Conservation (phyloP, 306 rosid species). For the Ceratonia siliqua region DNA sequence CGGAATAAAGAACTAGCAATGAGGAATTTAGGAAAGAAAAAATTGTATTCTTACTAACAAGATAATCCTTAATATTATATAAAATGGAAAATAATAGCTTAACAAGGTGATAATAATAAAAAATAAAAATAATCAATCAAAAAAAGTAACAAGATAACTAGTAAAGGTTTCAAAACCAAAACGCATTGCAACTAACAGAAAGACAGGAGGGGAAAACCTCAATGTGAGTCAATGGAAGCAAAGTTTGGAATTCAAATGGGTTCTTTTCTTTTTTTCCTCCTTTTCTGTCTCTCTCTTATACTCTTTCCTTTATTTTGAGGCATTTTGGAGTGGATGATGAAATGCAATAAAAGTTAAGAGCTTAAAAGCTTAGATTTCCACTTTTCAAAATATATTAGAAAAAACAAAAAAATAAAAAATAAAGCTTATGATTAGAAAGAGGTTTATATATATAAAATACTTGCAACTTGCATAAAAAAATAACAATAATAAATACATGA, state of each 20-base stretch:
- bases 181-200: not conserved
- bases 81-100: not conserved
- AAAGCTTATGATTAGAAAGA: not conserved
- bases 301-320: not conserved
- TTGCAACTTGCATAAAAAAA: not conserved
- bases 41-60: slow-evolving; percentile 2
- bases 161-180: not conserved
- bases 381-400: not conserved
- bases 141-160: not conserved
- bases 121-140: not conserved
- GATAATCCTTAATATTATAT: not conserved
- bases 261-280: not conserved
- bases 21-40: not conserved
- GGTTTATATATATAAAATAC: too few species aligned
- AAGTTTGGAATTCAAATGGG: not conserved
- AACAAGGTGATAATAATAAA: not conserved
- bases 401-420: too few species aligned
- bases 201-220: not conserved
- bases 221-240: not conserved
- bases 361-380: not conserved
- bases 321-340: not conserved
- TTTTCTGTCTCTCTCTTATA: not conserved
- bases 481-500: not conserved
- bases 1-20: slow-evolving; percentile 13
- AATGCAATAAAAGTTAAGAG: not conserved